Base-by-base conservation (phyloP, 2,329 filamentous ascomycete genomes). In the Alternaria brassicicola region DNA sequence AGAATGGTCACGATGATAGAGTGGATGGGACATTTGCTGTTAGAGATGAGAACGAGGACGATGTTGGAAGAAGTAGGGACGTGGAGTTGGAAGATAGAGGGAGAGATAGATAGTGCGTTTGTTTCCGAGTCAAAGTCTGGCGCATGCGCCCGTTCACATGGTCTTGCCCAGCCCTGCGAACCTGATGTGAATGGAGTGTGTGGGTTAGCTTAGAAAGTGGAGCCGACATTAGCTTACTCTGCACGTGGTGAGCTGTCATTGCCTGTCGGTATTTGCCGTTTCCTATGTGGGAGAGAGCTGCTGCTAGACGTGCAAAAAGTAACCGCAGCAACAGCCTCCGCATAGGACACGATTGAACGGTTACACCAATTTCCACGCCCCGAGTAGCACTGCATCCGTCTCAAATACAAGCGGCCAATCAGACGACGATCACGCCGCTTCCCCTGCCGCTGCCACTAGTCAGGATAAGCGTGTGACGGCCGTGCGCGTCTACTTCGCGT, bases 401-500 rank as follows among this genome's bases (percentile, higher is more conserved):
- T 51, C 23, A 39, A 48, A 50, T 47, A 39, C 35, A 41, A 26
- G 26, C 53, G 45, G 46, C 69, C 63, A 71, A 69, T 69, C 63
- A 68, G 30, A 55, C 28, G 31, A 43, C 61, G 52, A 61, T 61
- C 54, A 33, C 56, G 56, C 65, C 62, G 61, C 64, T 63, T 47
- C 57, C 62, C 66, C 64, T 69, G 66, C 66, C 61, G 64, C 62
- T 62, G 60, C 58, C 59, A 61, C 55, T 57, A 53, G 55, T 35
- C 33, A 54, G 67, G 52, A 42, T 51, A 55, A 55, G 52, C 56
- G 56, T 54, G 56, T 61, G 38, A 49, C 54, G 43, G 56, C 55
- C 39, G 55, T 55, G 49, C 58, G 55, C 45, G 50, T 46, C 30
- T 47, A 49, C 30, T 52, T 65, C 66, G 66, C 66, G 67, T 68